Percentiles rank a stretch among this genome's conserved stretches.
Evolutionary conservation across 768 basidiomycete species (phyloP).

Genomic region (Tephrocybe sp.): DNA sequence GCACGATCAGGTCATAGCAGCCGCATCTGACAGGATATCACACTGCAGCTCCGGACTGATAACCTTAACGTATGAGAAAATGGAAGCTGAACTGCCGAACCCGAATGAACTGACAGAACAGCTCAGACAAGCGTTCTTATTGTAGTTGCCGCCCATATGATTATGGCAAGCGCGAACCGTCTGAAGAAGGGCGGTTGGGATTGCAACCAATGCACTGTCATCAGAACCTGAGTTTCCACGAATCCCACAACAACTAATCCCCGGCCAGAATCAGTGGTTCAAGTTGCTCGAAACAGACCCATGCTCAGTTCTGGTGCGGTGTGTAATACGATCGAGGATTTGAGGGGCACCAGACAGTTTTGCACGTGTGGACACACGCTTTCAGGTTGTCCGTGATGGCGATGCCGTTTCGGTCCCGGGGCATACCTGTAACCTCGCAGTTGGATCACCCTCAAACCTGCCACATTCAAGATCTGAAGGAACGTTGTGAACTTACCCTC

Average conservation of each 20-base stretch:
- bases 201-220: conserved; percentile 15
- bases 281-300: conserved; percentile 17
- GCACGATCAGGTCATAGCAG: conserved; percentile 7
- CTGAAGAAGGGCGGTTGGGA: conserved; percentile 12
- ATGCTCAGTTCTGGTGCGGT: conserved; percentile 14
- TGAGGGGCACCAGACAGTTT: conserved; percentile 10
- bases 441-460: conserved; percentile 13
- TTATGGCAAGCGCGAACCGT: conserved; percentile 15
- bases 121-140: conserved; percentile 7
- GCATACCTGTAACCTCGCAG: too few species aligned
- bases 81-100: conserved; percentile 12
- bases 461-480: conserved; percentile 13
- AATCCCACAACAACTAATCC: conserved; percentile 15
- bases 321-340: conserved; percentile 16
- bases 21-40: conserved; percentile 14
- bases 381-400: conserved; percentile 17
- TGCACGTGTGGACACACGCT: conserved; percentile 18
- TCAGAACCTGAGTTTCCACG: conserved; percentile 22
- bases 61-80: conserved; percentile 8
- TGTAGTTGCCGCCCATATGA: conserved; percentile 7
- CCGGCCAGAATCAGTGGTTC: conserved; percentile 17
- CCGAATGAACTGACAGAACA: conserved; percentile 11
- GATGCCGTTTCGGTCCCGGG: conserved; percentile 22
- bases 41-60: conserved; percentile 6
- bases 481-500: conserved; percentile 12